phyloP scores from a whole-genome alignment of 495 filamentous ascomycete species.

The Cercophora samala region DNA sequence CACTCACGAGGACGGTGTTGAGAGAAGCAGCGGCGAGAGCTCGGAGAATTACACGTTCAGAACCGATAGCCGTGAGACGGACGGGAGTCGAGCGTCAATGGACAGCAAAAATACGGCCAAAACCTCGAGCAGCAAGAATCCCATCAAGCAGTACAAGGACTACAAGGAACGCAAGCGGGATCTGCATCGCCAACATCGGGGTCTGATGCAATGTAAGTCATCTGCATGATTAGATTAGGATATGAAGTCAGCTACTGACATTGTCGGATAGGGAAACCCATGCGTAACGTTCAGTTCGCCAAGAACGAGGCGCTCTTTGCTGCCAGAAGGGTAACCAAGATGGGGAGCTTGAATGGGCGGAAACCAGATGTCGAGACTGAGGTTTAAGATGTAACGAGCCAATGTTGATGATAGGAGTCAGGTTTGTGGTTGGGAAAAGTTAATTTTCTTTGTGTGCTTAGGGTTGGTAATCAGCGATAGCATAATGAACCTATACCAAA shows the following conservation, averaged over 20 bases:
- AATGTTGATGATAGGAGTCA: background rate
- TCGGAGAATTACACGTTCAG: slow-evolving; percentile 19
- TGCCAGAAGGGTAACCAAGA: slow-evolving; percentile 54
- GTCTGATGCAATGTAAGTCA: slow-evolving; percentile 66
- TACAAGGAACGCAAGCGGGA: slow-evolving; percentile 54
- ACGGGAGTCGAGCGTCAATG: slow-evolving; percentile 18
- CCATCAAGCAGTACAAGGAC: slow-evolving; percentile 46
- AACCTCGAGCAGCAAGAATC: slow-evolving; percentile 38
- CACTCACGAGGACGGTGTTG: slow-evolving; percentile 13
- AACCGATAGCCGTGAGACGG: slow-evolving; percentile 7
- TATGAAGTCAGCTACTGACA: slow-evolving; percentile 3
- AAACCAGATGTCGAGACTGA: slow-evolving; percentile 72
- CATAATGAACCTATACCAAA: background rate
- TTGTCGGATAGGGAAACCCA: slow-evolving; percentile 45
- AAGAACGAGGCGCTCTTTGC: slow-evolving; percentile 67
- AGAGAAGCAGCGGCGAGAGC: slow-evolving; percentile 1
- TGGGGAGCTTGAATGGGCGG: slow-evolving; percentile 56
- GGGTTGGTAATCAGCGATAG: background rate
- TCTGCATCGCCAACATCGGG: slow-evolving; percentile 65
- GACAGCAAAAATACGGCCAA: slow-evolving; percentile 23
- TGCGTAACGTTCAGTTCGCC: slow-evolving; percentile 65
- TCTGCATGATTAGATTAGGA: background rate
- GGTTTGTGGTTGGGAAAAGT: background rate
- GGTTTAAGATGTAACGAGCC: slow-evolving; percentile 25
- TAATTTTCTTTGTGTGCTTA: background rate